Conservation (phyloP, 164 flowering plant genomes). For the Dillenia suffruticosa region DNA sequence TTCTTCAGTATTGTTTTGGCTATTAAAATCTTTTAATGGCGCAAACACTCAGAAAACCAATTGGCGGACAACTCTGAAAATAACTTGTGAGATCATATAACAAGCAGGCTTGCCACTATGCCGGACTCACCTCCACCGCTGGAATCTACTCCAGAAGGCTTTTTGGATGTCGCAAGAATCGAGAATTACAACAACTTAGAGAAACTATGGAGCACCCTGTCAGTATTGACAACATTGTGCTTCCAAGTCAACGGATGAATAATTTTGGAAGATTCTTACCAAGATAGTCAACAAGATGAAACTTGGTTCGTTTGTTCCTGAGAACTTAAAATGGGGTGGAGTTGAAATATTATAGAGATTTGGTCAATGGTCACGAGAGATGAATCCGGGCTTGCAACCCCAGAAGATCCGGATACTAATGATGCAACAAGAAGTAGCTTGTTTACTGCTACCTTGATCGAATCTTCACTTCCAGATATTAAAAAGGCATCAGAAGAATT, state of each 20-base stretch:
- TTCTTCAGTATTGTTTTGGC: slow-evolving; percentile 85
- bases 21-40: slow-evolving; percentile 56
- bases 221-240: slow-evolving; percentile 18
- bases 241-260: slow-evolving; percentile 32
- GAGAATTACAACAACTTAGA: slow-evolving; percentile 9
- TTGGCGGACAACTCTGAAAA: slow-evolving; percentile 8
- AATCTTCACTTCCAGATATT: slow-evolving; percentile 65
- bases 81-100: slow-evolving; percentile 12
- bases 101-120: too few species aligned
- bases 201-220: slow-evolving; percentile 12
- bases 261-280: slow-evolving; percentile 69
- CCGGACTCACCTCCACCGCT: slow-evolving; percentile 12
- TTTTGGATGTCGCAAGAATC: slow-evolving; percentile 14
- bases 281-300: slow-evolving; percentile 53
- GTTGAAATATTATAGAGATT: slow-evolving; percentile 54
- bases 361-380: slow-evolving; percentile 51
- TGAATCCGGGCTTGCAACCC: slow-evolving; percentile 89
- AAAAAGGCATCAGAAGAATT: slow-evolving; percentile 64
- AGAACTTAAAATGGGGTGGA: slow-evolving; percentile 85
- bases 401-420: slow-evolving; percentile 24
- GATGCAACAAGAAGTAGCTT: slow-evolving; percentile 22
- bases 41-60: slow-evolving; percentile 25
- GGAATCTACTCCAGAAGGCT: slow-evolving; percentile 13
- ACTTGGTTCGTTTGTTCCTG: slow-evolving; percentile 61
- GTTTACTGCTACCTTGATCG: slow-evolving; percentile 14